phyloP scores from a whole-genome alignment of 2,329 filamentous ascomycete genomes.

The Epichloe baconii region DNA sequence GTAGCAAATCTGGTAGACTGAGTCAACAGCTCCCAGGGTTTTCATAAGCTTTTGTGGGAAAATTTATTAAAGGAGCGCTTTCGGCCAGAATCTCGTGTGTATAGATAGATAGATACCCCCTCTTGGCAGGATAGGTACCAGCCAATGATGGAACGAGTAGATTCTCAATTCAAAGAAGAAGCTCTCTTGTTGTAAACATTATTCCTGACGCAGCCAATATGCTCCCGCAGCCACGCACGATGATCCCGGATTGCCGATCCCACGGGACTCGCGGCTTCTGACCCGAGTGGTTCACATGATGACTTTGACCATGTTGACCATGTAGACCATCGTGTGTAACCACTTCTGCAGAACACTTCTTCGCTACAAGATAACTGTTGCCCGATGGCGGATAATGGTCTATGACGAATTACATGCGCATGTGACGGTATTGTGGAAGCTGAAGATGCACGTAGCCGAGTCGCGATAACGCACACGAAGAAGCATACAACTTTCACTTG shows the following conservation, averaged over 20 bases:
- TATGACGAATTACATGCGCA: too few species aligned
- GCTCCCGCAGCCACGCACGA: too few species aligned
- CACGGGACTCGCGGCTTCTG: neutral
- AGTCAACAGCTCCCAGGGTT: neutral
- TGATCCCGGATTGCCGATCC: too few species aligned
- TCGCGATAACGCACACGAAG: too few species aligned
- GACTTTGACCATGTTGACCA: too few species aligned
- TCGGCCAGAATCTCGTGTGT: constrained; percentile 1
- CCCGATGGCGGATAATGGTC: too few species aligned
- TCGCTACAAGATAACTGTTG: too few species aligned
- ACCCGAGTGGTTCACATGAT: constrained; percentile 10
- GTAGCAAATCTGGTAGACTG: neutral
- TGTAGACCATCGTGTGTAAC: too few species aligned
- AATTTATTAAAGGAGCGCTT: neutral
- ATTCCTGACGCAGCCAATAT: neutral
- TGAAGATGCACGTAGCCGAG: too few species aligned
- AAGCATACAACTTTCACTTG: too few species aligned
- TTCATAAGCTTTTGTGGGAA: neutral
- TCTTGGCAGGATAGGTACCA: neutral
- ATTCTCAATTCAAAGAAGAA: neutral
- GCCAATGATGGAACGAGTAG: constrained; percentile 1
- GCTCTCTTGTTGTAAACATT: neutral
- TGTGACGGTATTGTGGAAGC: too few species aligned
- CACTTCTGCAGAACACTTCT: too few species aligned
- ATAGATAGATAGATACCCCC: neutral